Conservation (phyloP, 1,139 yeast genomes). For the Candida mesenterica region DNA sequence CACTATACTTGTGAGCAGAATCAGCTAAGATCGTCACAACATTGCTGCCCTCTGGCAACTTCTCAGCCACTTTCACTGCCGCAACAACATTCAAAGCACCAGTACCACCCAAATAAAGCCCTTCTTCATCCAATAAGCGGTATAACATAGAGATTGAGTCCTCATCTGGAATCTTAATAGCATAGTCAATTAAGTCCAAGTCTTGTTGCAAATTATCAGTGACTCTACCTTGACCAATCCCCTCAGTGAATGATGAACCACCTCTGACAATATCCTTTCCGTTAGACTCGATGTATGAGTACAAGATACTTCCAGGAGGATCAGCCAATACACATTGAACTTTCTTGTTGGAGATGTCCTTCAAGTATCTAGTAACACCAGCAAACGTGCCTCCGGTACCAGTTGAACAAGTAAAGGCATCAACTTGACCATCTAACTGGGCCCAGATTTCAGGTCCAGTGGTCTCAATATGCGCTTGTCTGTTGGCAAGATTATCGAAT, state of each 20-base stretch:
- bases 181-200: constrained; percentile 68
- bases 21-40: constrained; percentile 86
- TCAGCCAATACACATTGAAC: constrained; percentile 75
- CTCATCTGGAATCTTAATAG: constrained; percentile 71
- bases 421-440: constrained; percentile 78
- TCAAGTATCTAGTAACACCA: constrained; percentile 74
- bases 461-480: constrained; percentile 86
- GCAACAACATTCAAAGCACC: constrained; percentile 83
- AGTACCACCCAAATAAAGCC: constrained; percentile 87
- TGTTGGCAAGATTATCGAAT: constrained; percentile 81
- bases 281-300: constrained; percentile 68
- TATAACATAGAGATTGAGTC: constrained; percentile 78
- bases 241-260: constrained; percentile 90
- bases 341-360: constrained; percentile 57
- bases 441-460: constrained; percentile 93
- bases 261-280: constrained; percentile 62
- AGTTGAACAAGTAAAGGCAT: constrained; percentile 84
- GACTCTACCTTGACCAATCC: constrained; percentile 92
- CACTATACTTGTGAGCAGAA: constrained; percentile 85
- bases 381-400: constrained; percentile 94
- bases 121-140: constrained; percentile 82
- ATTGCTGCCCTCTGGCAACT: constrained; percentile 77
- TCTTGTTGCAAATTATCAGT: constrained; percentile 80
- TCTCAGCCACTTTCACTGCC: constrained; percentile 67
- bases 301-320: constrained; percentile 89